Conservation (phyloP, 1,284 basidiomycete genomes). For the Cryptococcus sp. region DNA sequence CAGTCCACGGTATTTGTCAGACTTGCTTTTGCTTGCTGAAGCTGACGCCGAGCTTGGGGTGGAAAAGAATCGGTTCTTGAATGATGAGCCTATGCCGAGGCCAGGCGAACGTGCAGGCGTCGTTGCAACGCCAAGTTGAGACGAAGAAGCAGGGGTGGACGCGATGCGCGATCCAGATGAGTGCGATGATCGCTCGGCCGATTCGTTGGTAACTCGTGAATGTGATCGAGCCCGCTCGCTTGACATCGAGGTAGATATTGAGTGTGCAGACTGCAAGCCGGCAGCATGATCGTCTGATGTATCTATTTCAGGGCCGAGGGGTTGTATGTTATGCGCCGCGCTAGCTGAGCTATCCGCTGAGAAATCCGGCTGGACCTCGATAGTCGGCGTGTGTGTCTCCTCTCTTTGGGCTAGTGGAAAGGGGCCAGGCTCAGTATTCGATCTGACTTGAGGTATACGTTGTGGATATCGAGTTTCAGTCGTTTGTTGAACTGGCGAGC, state of each 20-base stretch:
- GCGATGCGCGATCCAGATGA: conserved; percentile 24
- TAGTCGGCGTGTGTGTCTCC: conserved; percentile 4
- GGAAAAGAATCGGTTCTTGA: conserved; percentile 50
- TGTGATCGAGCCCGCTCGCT: conserved; percentile 18
- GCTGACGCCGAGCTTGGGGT: conserved; percentile 20
- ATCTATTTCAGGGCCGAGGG: not conserved
- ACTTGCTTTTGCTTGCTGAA: conserved; percentile 16
- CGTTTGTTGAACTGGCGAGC: too few species aligned
- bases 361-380: not conserved
- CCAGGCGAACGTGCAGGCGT: conserved; percentile 20
- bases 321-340: too few species aligned
- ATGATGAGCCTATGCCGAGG: conserved; percentile 18
- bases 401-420: conserved; percentile 3
- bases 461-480: not conserved
- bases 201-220: conserved; percentile 20
- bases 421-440: conserved; percentile 20
- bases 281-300: not conserved
- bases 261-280: not conserved
- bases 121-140: conserved; percentile 4
- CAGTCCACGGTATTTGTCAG: conserved; percentile 31
- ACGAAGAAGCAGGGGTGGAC: not conserved
- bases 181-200: conserved; percentile 27
- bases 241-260: conserved; percentile 14
- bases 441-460: conserved; percentile 11
- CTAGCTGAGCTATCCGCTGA: too few species aligned